These are phyloP conservation scores for Trypanosoma melophagium DNA, from an alignment of 208 protist species.

Conservation along the genomic window DNA sequence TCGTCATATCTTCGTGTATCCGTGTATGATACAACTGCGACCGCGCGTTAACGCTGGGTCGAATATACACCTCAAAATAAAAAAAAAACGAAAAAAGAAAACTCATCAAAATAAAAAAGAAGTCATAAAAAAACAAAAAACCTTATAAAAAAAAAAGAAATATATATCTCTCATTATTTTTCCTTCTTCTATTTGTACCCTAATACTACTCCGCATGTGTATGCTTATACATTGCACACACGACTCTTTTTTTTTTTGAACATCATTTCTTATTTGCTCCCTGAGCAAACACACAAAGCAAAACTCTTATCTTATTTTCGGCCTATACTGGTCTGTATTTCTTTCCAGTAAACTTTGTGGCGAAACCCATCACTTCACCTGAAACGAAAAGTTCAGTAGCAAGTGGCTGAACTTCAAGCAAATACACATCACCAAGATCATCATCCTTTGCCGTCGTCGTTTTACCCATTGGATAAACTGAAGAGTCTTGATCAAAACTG, in stretches of 20 bases:
- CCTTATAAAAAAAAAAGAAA: no score
- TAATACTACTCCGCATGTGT: no score
- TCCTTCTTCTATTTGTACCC: no score
- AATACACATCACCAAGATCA: conserved; percentile 45
- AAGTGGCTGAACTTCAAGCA: conserved; percentile 53
- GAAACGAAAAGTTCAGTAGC: conserved; percentile 61
- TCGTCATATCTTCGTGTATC: no score
- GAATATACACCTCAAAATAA: no score
- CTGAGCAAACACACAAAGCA: not conserved
- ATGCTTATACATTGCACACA: no score
- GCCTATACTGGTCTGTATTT: conserved; percentile 5
- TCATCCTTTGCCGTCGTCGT: conserved; percentile 34
- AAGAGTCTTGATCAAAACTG: conserved; percentile 31
- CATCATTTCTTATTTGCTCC: not conserved
- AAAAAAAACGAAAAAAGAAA: no score
- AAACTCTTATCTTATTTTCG: not conserved
- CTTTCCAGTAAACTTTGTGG: conserved; percentile 66
- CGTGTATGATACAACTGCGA: no score
- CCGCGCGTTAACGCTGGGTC: no score
- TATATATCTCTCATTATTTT: no score
- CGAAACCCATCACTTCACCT: conserved; percentile 58
- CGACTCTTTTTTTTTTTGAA: not conserved
- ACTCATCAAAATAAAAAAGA: no score
- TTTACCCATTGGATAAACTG: conserved; percentile 43
- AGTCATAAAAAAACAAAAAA: no score